A percentile compares a stretch with the other conserved stretches of the same genome.
phyloP scores from a whole-genome alignment of 306 rosid species.

The Senna tora region DNA sequence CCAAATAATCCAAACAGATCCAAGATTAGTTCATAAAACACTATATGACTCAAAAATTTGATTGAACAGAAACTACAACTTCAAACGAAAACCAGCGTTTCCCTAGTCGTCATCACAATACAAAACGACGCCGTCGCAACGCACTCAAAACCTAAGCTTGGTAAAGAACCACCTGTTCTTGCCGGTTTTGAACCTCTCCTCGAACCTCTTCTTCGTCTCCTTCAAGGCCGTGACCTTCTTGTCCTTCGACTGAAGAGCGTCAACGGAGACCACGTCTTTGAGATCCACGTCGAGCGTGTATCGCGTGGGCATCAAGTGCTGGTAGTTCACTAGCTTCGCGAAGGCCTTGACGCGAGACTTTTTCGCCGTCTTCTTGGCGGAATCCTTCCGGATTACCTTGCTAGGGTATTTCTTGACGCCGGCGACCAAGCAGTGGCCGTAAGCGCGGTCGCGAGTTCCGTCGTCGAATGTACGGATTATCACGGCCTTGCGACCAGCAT shows the following conservation, averaged over 20 bases:
- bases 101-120: neutral
- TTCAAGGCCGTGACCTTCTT: constrained; percentile 52
- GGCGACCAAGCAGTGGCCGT: constrained; percentile 50
- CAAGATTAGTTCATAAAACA: neutral
- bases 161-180: constrained; percentile 58
- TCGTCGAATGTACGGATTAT: constrained; percentile 43
- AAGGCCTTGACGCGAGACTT: constrained; percentile 52
- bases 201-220: constrained; percentile 49
- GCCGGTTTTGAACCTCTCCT: constrained; percentile 51
- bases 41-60: neutral
- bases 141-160: constrained; percentile 43
- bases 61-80: neutral
- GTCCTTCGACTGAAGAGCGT: constrained; percentile 39
- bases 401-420: constrained; percentile 45
- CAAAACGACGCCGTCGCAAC: too few relatives aligned
- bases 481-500: constrained; percentile 49
- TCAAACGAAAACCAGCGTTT: neutral
- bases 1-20: neutral
- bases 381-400: constrained; percentile 50
- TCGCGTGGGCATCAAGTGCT: constrained; percentile 52
- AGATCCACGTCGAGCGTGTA: constrained; percentile 54
- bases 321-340: constrained; percentile 45
- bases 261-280: constrained; percentile 32
- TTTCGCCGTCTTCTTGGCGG: constrained; percentile 47
- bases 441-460: constrained; percentile 45